Evolutionary conservation across 345 rosid genomes (phyloP).

Genomic region (Corchorus capsularis): DNA sequence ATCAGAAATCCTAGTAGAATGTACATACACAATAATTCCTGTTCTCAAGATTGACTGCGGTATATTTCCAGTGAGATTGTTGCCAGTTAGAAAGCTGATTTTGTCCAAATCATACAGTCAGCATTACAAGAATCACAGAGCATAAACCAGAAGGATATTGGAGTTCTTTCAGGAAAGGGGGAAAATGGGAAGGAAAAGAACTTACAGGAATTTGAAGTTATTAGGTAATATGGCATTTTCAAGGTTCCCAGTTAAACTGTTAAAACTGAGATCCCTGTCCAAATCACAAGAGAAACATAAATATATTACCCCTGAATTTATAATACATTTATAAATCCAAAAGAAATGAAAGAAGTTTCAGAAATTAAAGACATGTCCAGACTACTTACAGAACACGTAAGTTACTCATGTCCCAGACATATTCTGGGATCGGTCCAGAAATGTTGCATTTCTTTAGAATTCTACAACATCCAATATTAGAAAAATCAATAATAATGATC

Average conservation of each 20-base stretch:
- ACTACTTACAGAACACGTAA: constrained; percentile 33
- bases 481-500: not conserved
- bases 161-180: not conserved
- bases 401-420: constrained; percentile 30
- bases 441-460: constrained; percentile 39
- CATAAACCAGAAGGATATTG: not conserved
- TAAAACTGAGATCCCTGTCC: constrained; percentile 40
- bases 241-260: constrained; percentile 22
- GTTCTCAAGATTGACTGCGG: constrained; percentile 31
- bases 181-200: not conserved
- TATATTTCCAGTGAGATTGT: constrained; percentile 31
- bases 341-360: not conserved
- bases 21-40: constrained; percentile 34
- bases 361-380: not conserved
- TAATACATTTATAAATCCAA: not conserved
- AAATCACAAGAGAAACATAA: not conserved
- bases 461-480: constrained; percentile 23
- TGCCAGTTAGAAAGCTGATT: constrained; percentile 31
- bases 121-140: not conserved
- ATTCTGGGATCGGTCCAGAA: constrained; percentile 35
- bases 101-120: not conserved
- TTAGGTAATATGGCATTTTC: constrained; percentile 10
- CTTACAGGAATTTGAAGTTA: constrained; percentile 23
- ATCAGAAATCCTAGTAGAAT: not conserved
- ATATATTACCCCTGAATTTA: not conserved